Evolutionary conservation across 202 grass and related monocot genomes (phyloP).

Genomic region (Panicum virgatum): DNA sequence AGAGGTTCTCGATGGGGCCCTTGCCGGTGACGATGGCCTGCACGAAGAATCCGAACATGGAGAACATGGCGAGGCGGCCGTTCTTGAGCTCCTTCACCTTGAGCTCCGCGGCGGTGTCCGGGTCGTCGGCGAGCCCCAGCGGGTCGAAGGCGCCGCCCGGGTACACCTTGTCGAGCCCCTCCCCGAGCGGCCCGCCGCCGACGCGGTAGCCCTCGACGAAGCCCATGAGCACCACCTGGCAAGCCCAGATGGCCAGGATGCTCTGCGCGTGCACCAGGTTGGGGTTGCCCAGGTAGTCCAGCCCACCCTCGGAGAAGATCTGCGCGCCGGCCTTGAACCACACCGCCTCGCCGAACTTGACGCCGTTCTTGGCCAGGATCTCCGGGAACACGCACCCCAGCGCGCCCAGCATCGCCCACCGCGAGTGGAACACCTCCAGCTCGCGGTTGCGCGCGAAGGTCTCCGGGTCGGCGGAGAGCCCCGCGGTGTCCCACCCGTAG

Average conservation of each 20-base stretch:
- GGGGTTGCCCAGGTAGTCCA: slow-evolving; percentile 94
- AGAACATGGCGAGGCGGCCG: slow-evolving; percentile 93
- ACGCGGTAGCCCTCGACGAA: slow-evolving; percentile 92
- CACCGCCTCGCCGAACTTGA: slow-evolving; percentile 91
- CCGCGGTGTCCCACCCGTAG: slow-evolving; percentile 94
- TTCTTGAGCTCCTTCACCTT: slow-evolving; percentile 99
- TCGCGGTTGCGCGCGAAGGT: slow-evolving; percentile 85
- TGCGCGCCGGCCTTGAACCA: slow-evolving; percentile 96
- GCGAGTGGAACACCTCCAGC: slow-evolving; percentile 85
- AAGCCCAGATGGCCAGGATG: slow-evolving; percentile 89
- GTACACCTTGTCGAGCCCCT: slow-evolving; percentile 89
- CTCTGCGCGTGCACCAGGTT: slow-evolving; percentile 90
- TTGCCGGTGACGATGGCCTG: slow-evolving; percentile 88
- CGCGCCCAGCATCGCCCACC: slow-evolving; percentile 96
- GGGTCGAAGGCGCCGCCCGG: slow-evolving; percentile 86
- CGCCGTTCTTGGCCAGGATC: slow-evolving; percentile 75
- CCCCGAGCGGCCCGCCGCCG: slow-evolving; percentile 78
- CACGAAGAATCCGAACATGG: slow-evolving; percentile 85
- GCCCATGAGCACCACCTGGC: slow-evolving; percentile 93
- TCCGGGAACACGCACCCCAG: slow-evolving; percentile 86
- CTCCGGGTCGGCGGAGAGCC: slow-evolving; percentile 85
- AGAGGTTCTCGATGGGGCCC: slow-evolving; percentile 78
- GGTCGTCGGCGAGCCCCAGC: slow-evolving; percentile 81
- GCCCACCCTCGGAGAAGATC: slow-evolving; percentile 88
- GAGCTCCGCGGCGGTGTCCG: slow-evolving; percentile 72